Evolutionary conservation across 2,329 filamentous ascomycete genomes (phyloP), one percentile per base, ranked within the genome.

Genomic region (Paecilomyces sp.): DNA sequence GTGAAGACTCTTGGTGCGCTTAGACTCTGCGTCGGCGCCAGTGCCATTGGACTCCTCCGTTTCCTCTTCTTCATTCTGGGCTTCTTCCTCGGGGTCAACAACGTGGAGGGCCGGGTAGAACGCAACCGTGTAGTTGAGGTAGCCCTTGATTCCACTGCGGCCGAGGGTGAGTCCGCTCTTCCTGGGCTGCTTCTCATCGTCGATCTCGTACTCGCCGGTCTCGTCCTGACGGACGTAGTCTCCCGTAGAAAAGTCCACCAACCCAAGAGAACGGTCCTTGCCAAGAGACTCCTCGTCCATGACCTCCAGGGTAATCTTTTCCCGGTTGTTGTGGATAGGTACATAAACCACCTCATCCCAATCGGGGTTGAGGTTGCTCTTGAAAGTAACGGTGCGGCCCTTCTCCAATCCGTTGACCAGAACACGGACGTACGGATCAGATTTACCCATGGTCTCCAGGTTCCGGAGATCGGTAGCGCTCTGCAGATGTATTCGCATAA

Each of bases 301-400:
- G 64, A 97, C 92, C 74, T 99, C 94, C 18, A 99, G 78, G 0
- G 87, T 86, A 31, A 99, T 80, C 69, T 89, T 91, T 73, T 99
- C 94, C 33, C 91, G 88, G 13, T 84, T 69, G 6, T 88, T 92
- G 73, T 97, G 93, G 60, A 99, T 84, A 1, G 95, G 93, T 0
- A 99, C 83, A 70, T 99, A 99, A 24, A 97, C 84, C 25, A 99
- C 87, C 76, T 99, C 94, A 69, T 99, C 92, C 88, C 90, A 99
- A 57, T 94, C 89, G 1, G 94, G 94, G 72, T 96, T 91, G 60
- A 99, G 85, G 63, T 97, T 95, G 77, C 96, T 99, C 72, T 91
- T 88, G 80, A 94, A 96, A 0, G 93, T 97, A 56, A 99, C 94
- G 2, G 94, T 97, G 60, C 92, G 87, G 9, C 85, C 92, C 74